These are phyloP conservation scores for Linanthus parryae DNA, from an alignment of 148 eudicot species.

Conservation along the genomic window DNA sequence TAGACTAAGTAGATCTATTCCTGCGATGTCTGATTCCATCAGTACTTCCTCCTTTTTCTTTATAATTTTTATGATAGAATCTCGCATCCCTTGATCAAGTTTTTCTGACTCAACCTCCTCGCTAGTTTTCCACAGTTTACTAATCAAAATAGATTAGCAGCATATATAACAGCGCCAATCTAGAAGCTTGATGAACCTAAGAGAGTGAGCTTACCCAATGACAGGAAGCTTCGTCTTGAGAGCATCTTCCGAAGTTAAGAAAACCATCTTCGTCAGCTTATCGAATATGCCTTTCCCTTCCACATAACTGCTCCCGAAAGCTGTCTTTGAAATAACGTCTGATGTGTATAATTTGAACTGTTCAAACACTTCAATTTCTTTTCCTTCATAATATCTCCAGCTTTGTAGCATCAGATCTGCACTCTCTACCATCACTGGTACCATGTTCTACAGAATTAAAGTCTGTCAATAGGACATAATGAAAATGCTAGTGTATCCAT, in stretches of 20 bases:
- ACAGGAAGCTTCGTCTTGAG: conserved; percentile 7
- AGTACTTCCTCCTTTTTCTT: neutral
- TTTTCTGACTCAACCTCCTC: conserved; percentile 8
- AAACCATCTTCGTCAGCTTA: conserved; percentile 10
- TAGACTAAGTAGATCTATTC: conserved; percentile 5
- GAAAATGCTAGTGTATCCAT: too few species aligned
- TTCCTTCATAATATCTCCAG: conserved; percentile 11
- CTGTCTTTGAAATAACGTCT: conserved; percentile 16
- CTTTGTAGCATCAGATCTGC: conserved; percentile 9
- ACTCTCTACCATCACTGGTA: conserved; percentile 11
- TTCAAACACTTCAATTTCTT: conserved; percentile 14
- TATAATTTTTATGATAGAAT: conserved; percentile 2
- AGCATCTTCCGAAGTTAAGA: conserved; percentile 8
- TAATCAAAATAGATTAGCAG: neutral
- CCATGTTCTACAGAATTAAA: conserved; percentile 6
- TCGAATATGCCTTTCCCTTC: conserved; percentile 14
- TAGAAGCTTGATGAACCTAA: too few species aligned
- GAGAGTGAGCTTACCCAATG: conserved; percentile 4
- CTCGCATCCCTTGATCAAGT: conserved; percentile 8
- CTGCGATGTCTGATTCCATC: neutral
- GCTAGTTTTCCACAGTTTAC: neutral
- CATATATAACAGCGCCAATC: neutral
- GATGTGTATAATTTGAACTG: conserved; percentile 16
- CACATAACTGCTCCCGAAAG: conserved; percentile 17
- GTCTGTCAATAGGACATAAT: too few species aligned